Evolutionary conservation across 75 land plant genomes (phyloP).

Genomic region (Selaginella tamariscina): DNA sequence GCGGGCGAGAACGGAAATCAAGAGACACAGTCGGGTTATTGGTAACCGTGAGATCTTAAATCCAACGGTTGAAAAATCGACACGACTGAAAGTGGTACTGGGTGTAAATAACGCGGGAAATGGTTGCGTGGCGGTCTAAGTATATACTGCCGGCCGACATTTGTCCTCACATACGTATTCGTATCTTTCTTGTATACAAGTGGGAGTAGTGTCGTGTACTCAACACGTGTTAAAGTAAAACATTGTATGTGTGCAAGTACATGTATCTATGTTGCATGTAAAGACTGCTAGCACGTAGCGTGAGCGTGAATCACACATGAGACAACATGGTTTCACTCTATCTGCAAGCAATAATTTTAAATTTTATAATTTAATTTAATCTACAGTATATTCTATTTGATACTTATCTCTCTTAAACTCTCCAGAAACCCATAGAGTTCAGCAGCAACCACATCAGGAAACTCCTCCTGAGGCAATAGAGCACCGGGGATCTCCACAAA

Average conservation of each 20-base stretch:
- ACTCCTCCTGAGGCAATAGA: constrained; percentile 89
- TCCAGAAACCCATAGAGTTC: constrained; percentile 24
- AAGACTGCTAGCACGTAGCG: background rate
- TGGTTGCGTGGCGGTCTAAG: background rate
- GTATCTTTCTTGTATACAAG: no score
- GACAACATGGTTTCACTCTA: no score
- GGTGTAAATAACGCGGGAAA: background rate
- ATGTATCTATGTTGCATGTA: background rate
- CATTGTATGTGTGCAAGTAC: no score
- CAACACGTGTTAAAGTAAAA: background rate
- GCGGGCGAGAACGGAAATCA: no score
- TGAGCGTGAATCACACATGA: no score
- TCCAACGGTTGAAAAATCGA: background rate
- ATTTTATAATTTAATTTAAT: no score
- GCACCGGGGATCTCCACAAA: constrained; percentile 74
- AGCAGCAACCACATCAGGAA: constrained; percentile 47
- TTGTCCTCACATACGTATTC: no score
- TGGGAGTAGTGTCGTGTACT: background rate
- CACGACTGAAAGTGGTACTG: background rate
- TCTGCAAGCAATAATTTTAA: no score
- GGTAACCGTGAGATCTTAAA: background rate
- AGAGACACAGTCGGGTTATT: background rate
- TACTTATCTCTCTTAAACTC: background rate
- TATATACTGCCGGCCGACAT: background rate
- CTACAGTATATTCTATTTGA: no score